Conservation (phyloP, 805 yeast species). For the Starmerella bombicola region DNA sequence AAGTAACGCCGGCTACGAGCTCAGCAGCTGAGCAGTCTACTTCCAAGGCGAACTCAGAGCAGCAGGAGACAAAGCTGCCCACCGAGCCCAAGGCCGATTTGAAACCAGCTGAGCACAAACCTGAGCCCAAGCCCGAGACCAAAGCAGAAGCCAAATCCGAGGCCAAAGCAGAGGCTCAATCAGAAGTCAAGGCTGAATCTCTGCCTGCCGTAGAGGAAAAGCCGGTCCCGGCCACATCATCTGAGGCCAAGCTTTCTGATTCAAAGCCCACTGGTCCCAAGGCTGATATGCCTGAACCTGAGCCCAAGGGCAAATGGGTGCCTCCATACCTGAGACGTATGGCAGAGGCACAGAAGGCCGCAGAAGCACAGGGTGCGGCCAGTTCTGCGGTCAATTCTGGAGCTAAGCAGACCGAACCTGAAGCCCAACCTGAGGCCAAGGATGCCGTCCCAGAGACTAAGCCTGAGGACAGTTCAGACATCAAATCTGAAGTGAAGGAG, state of each 20-base stretch:
- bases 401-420: conserved; percentile 14
- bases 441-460: conserved; percentile 5
- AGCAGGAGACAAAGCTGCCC: no score
- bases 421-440: conserved; percentile 12
- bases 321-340: conserved; percentile 1
- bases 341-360: conserved; percentile 11
- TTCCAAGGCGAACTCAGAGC: no score
- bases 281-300: neutral
- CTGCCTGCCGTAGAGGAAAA: no score
- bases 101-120: neutral
- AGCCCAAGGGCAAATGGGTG: conserved; percentile 3
- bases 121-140: conserved; percentile 5
- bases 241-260: no score
- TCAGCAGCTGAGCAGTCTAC: no score
- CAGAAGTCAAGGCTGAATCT: conserved; percentile 9
- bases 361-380: conserved; percentile 5
- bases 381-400: conserved; percentile 8
- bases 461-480: no score
- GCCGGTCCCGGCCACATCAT: no score
- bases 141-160: conserved; percentile 16
- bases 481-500: conserved; percentile 5
- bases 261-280: neutral
- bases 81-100: neutral
- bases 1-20: no score
- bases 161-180: conserved; percentile 9